These are phyloP conservation scores for Fulvia fulva DNA, from an alignment of 2,329 filamentous ascomycete species.

Conservation along the genomic window DNA sequence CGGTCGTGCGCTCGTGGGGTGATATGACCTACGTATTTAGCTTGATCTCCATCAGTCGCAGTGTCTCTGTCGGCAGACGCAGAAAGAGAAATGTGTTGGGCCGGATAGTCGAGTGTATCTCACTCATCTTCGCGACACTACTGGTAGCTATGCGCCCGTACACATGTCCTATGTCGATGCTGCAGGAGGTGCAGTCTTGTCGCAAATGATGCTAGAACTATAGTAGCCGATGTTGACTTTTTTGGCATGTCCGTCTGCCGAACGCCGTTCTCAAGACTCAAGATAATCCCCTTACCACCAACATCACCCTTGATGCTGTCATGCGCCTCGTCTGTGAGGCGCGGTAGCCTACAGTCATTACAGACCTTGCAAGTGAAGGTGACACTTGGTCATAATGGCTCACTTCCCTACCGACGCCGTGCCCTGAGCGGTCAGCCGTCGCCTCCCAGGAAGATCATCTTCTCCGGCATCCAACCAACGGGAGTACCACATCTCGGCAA, in stretches of 20 bases:
- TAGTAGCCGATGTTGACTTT: background rate
- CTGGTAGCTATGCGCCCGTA: background rate
- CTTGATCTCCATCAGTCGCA: constrained; percentile 56
- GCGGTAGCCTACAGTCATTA: constrained; percentile 3
- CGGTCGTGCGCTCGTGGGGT: constrained; percentile 17
- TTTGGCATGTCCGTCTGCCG: background rate
- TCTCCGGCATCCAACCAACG: constrained; percentile 96
- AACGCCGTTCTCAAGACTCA: background rate
- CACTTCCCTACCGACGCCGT: background rate
- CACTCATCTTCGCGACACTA: constrained; percentile 16
- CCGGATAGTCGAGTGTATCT: constrained; percentile 46
- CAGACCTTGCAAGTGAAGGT: background rate
- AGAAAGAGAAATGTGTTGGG: constrained; percentile 52
- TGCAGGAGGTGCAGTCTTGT: background rate
- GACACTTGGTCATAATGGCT: background rate
- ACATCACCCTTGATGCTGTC: constrained; percentile 9
- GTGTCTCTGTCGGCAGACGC: constrained; percentile 55
- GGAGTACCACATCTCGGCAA: constrained; percentile 92
- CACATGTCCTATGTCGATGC: background rate
- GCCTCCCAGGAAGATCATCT: constrained; percentile 54
- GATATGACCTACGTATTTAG: constrained; percentile 60
- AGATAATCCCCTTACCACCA: background rate
- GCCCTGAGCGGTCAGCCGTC: constrained; percentile 8
- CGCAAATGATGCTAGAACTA: too few species aligned
- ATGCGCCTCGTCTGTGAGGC: constrained; percentile 3